Conservation (phyloP, 305 asterid genomes). For the Fraxinus dipetala region DNA sequence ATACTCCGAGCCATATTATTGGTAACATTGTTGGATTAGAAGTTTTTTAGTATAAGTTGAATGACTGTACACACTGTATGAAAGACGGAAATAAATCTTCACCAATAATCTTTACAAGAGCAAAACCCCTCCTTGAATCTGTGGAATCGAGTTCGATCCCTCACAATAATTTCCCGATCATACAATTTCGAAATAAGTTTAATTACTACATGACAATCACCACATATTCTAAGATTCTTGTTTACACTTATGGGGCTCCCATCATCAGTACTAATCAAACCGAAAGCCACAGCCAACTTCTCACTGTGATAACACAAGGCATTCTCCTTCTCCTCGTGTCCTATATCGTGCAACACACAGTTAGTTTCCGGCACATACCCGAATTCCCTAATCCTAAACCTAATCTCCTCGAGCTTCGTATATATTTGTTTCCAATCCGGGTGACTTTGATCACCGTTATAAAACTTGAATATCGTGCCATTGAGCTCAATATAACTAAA, state of each 20-base stretch:
- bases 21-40: background rate
- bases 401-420: constrained; percentile 66
- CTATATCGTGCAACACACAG: constrained; percentile 83
- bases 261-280: constrained; percentile 55
- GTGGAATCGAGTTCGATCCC: constrained; percentile 89
- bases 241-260: constrained; percentile 55
- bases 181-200: constrained; percentile 74
- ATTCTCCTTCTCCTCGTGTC: constrained; percentile 85
- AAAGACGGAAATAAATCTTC: constrained; percentile 11
- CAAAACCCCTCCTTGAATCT: constrained; percentile 71
- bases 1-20: background rate
- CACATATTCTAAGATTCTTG: constrained; percentile 91
- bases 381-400: constrained; percentile 40
- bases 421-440: constrained; percentile 56
- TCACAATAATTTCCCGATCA: constrained; percentile 63
- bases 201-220: constrained; percentile 84
- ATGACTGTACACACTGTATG: background rate
- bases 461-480: constrained; percentile 54
- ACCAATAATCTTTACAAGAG: constrained; percentile 86
- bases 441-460: constrained; percentile 66
- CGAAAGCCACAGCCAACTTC: constrained; percentile 85
- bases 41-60: background rate
- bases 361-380: constrained; percentile 78
- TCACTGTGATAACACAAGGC: constrained; percentile 81
- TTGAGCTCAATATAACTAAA: constrained; percentile 71